Conservation (phyloP, 495 filamentous ascomycete genomes). For the Filosporella fistucella region DNA sequence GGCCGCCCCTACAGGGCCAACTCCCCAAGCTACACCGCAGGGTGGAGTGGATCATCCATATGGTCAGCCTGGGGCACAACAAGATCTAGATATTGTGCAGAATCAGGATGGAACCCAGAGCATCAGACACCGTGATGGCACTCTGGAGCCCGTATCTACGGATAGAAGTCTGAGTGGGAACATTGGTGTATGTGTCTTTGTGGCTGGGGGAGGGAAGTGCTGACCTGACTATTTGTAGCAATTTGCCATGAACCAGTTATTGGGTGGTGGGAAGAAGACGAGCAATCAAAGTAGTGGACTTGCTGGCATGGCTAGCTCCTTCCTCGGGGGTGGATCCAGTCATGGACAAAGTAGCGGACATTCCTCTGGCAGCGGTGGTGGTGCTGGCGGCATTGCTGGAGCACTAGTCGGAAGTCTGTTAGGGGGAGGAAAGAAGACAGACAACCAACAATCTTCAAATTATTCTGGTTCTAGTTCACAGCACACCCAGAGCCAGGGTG, state of each 20-base stretch:
- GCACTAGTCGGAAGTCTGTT: constrained; percentile 24
- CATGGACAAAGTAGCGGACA: constrained; percentile 1
- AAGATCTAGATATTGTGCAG: constrained; percentile 37
- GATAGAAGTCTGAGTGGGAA: constrained; percentile 19
- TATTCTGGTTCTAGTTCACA: constrained; percentile 14
- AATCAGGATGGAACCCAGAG: constrained; percentile 46
- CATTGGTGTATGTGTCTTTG: constrained; percentile 16
- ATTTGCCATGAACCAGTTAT: constrained; percentile 24
- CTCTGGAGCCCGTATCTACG: constrained; percentile 35
- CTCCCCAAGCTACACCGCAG: constrained; percentile 47
- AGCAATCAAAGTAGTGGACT: neutral
- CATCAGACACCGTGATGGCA: constrained; percentile 42
- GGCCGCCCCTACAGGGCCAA: constrained; percentile 46
- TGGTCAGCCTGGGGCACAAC: constrained; percentile 35
- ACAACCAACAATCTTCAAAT: constrained; percentile 15
- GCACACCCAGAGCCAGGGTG: constrained; percentile 13
- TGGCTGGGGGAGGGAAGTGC: neutral
- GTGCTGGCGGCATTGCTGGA: constrained; percentile 19
- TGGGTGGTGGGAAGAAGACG: constrained; percentile 11
- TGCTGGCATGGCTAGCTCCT: constrained; percentile 6
- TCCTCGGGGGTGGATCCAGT: constrained; percentile 17
- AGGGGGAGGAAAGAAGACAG: constrained; percentile 21
- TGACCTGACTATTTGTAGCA: constrained; percentile 8
- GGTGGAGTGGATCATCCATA: constrained; percentile 44
- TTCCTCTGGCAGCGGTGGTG: neutral